Evolutionary conservation across 306 rosid species (phyloP), one percentile per base, ranked within the genome.

Genomic region (Malus orientalis): DNA sequence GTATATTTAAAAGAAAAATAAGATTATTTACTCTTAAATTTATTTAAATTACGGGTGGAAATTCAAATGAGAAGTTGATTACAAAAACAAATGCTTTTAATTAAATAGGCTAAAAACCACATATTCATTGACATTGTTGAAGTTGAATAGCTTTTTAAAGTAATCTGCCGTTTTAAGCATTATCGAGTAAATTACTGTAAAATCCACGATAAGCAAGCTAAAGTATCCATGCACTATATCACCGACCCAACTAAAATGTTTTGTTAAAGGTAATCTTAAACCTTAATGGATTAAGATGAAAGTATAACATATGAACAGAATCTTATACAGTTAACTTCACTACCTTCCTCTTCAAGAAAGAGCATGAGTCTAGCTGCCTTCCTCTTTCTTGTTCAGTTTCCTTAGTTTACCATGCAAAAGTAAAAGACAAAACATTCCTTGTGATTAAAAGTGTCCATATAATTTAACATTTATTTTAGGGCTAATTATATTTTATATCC

Each of bases 291-390:
- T 30, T 15, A 30, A 63, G 8, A 36, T 36, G 49, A 36, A 66
- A 16, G 69, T 64, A 8, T 1, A 30, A 63, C 40, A 4, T 36
- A 55, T 33, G 44, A 22, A 66, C 4, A 14, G 30, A 20, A 23
- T 36, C 66, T 53, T 53, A 7, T 25, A 4, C 19, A 38, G 30
- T 51, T 67, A 53, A 65, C 80, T 44, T 63, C 55, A 73, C 42
- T 47, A 77, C 57, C 89, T 74, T 71, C 66, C 73, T 79, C 68
- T 67, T 54, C 74, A 73, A 64, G 67, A 65, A 85, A 85, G 76
- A 80, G 73, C 49, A 54, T 33, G 64, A 27, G 68, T 69, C 78
- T 49, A 81, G 83, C 69, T 76, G 79, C 60, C 79, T 44, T 51
- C 2, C 2, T 6, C 42, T 38, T 49, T 49, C 55, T 5, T 49